Evolutionary conservation across 352 stramenopile genomes (phyloP), one percentile per base, ranked within the genome.

Genomic region (Globisporangium splendens): DNA sequence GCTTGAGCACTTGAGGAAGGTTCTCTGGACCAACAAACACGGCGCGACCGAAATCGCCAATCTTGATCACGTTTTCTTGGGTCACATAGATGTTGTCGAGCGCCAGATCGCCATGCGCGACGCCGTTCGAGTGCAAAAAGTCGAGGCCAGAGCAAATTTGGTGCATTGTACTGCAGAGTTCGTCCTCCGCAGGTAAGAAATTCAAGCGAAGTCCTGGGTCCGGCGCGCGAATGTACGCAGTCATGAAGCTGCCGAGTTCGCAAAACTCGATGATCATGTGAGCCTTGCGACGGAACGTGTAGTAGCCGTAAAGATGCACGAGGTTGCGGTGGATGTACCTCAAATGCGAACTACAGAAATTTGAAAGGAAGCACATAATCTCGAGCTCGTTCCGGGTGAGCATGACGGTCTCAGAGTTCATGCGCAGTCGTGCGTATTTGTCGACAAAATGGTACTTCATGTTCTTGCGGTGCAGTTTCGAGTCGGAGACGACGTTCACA

Each of bases 131-230:
- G 48, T 92, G 83, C 21, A 92, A 54, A 60, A 75, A 88, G 1
- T 67, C 65, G 0, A 90, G 62, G 0, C 70, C 78, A 0, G 83
- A 89, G 56, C 94, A 85, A 72, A 98, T 97, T 65, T 98, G 89
- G 33, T 69, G 72, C 68, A 91, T 82, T 17, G 63, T 63, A 39
- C 82, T 66, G 11, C 73, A 75, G n/a, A 84, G 65, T 46, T 88
- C 73, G 8, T 49, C 49, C 62, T 85, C 77, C 0, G 62, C 68
- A 7, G 72, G 72, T 17, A 43, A 17, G 38, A 17, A 13, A 17
- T 43, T 43, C 38, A 43, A 17, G 10, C 38, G 38, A 17, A 43
- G 38, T 3, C 38, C 38, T 12, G 35, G 33, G 18, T 56, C 50
- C 1, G 38, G 50, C 13, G 50, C 50, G 35, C 50, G 33, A 28